Conservation (phyloP, 306 rosid species). For the Malus orientalis region DNA sequence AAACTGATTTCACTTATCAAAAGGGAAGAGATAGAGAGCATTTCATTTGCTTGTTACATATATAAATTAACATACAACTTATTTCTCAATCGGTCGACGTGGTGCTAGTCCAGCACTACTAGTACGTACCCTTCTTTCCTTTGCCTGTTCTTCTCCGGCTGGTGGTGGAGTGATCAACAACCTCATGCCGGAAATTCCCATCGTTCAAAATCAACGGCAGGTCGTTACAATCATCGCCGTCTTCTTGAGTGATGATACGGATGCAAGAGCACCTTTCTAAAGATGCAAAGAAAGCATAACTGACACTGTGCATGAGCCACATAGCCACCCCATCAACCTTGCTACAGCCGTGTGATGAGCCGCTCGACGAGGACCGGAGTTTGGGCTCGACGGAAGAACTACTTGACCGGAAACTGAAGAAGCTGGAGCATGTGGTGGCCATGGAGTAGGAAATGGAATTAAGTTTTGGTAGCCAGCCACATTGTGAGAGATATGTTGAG, state of each 20-base stretch:
- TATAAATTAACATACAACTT: neutral
- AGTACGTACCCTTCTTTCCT: constrained; percentile 30
- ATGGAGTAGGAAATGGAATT: constrained; percentile 22
- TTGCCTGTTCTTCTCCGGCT: constrained; percentile 46
- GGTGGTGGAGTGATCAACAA: constrained; percentile 1
- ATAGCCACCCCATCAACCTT: constrained; percentile 63
- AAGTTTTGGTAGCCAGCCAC: neutral
- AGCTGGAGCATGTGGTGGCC: constrained; percentile 53
- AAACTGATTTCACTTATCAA: constrained; percentile 28
- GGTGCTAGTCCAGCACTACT: neutral
- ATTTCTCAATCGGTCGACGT: neutral
- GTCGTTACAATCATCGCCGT: constrained; percentile 50
- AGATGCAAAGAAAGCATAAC: constrained; percentile 63
- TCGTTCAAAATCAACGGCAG: constrained; percentile 62
- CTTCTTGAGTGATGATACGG: constrained; percentile 61
- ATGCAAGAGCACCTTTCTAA: constrained; percentile 67
- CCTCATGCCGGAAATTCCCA: constrained; percentile 44
- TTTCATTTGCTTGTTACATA: neutral
- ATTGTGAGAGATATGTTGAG: neutral
- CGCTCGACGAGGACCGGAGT: constrained; percentile 24
- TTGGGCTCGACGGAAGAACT: constrained; percentile 13
- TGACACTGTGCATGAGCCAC: constrained; percentile 68
- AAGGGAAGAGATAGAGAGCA: neutral
- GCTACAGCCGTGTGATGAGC: constrained; percentile 31
- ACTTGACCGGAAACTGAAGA: constrained; percentile 46